Evolutionary conservation across 306 rosid genomes (phyloP), one percentile per base, ranked within the genome.

Genomic region (Prunus armeniaca): DNA sequence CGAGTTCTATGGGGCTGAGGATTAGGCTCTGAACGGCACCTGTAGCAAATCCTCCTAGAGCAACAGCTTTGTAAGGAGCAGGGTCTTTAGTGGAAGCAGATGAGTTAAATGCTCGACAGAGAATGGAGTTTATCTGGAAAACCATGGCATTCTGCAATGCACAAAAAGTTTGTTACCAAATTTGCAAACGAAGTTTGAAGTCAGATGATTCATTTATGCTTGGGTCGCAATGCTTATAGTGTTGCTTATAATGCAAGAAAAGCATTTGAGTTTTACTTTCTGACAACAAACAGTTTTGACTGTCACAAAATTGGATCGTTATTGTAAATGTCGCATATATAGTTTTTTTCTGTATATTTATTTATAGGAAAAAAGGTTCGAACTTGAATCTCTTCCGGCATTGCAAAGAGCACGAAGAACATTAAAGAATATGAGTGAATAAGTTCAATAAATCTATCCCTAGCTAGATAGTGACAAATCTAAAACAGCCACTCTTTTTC

Each of bases 101-200:
- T 12, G 85, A 3, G 81, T 89, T 94, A 49, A 84, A 81, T 76
- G 86, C 90, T 34, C 93, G 86, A 13, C 96, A 90, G 51, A 92
- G 88, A n/a, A 84, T 56, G 12, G 93, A 91, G 34, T 90, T 90
- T 64, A 86, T 84, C 82, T 95, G 99, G 81, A 95, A 95, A 69
- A 87, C 97, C 77, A 84, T 72, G 2, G 99, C 97, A 72, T 92
- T 92, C 97, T 95, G 87, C 82, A 74, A 22, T 64, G 51, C 27
- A 51, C 19, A 65, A 61, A 76, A 22, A 32, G 56, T 22, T 69
- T 72, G 61, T 69, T 30, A 70, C 41, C 11, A 19, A 12, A 20
- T 3, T 41, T 30, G 8, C 41, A 5, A 34, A 34, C 8, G 41
- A 34, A 6, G 9, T 38, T 38, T 7, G 43, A 38, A 38, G 43